Evolutionary conservation across 495 filamentous ascomycete genomes (phyloP), one percentile per base, ranked within the genome.

Genomic region (Trichoderma erinaceum): DNA sequence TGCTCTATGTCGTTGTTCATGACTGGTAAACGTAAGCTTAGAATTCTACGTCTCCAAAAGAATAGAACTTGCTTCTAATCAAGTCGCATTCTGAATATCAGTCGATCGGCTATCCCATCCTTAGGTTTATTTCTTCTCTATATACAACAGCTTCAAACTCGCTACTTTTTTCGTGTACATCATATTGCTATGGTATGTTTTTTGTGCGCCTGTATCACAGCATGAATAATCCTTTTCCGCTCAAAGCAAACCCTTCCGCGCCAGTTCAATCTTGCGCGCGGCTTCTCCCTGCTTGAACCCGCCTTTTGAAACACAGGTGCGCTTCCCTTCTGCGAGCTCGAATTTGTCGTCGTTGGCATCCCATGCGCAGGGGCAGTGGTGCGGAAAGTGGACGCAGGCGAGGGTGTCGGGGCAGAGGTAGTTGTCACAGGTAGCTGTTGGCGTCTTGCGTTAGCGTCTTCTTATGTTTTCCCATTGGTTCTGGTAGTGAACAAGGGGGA

Each of bases 351-450:
- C 90, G 61, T 90, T 83, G 18, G 81, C 78, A 8, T 91, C 89
- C 80, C 90, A 93, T 3, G 92, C 82, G 77, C 93, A 97, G 8
- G 93, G 93, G 75, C 93, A 97, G 78, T 97, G 93, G 77, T 96
- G 92, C 10, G 93, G 92, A 82, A 96, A 92, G 74, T 91, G 87
- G 2, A 97, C 93, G 80, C 93, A 97, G 7, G 92, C 89, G 29
- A 97, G 85, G 4, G 92, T 97, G 65, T 87, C 89, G 0, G 93
- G 93, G 74, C 93, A 97, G n/a, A 97, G 86, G 75, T 96, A 97
- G 72, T 92, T 91, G 69, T 89, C 85, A 81, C 93, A 97, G 74
- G 85, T 87, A 11, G 89, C 86, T 66, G 50, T 73, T 71, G 0
- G 5, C 5, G 18, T 41, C 4, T 15, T 23, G 23, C 29, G 13